phyloP scores from a whole-genome alignment of 106 monocot species.

The Iris macrosiphon region DNA sequence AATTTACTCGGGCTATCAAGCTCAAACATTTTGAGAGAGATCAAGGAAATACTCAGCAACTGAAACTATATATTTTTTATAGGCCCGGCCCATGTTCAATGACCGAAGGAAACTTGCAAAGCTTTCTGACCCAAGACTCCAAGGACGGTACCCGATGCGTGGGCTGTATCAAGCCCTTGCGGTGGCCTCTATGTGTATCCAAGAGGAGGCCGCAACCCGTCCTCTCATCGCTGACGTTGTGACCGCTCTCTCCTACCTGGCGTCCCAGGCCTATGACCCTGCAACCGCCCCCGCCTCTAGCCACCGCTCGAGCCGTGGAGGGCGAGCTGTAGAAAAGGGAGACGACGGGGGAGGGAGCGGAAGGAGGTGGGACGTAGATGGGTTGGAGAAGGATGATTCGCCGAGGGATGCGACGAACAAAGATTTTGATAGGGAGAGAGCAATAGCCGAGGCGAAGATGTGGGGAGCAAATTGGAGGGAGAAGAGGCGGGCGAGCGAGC shows the following conservation, averaged over 20 bases:
- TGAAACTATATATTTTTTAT: constrained; percentile 4
- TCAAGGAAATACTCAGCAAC: background rate
- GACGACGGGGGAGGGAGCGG: background rate
- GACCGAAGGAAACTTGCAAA: constrained; percentile 55
- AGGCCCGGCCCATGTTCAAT: constrained; percentile 69
- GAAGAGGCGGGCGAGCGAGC: constrained; percentile 17
- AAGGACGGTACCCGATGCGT: constrained; percentile 58
- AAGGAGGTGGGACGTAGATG: background rate
- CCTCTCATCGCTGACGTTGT: constrained; percentile 76
- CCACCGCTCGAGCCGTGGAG: constrained; percentile 1
- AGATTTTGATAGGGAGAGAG: constrained; percentile 50
- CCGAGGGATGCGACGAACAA: constrained; percentile 14
- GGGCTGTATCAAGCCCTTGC: constrained; percentile 83
- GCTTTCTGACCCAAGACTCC: constrained; percentile 59
- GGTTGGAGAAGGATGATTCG: constrained; percentile 1
- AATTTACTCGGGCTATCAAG: too few species aligned
- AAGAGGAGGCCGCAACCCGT: constrained; percentile 65
- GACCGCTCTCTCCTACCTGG: constrained; percentile 69
- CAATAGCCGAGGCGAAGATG: constrained; percentile 75
- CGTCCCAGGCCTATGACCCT: constrained; percentile 55
- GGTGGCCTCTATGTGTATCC: constrained; percentile 84
- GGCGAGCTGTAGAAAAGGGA: constrained; percentile 4
- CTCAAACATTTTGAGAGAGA: too few species aligned
- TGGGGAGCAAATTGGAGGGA: constrained; percentile 85
- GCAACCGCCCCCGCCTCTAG: constrained; percentile 2